Evolutionary conservation across 2,329 filamentous ascomycete species (phyloP), one percentile per base, ranked within the genome.

Genomic region (Dothistroma septosporum): DNA sequence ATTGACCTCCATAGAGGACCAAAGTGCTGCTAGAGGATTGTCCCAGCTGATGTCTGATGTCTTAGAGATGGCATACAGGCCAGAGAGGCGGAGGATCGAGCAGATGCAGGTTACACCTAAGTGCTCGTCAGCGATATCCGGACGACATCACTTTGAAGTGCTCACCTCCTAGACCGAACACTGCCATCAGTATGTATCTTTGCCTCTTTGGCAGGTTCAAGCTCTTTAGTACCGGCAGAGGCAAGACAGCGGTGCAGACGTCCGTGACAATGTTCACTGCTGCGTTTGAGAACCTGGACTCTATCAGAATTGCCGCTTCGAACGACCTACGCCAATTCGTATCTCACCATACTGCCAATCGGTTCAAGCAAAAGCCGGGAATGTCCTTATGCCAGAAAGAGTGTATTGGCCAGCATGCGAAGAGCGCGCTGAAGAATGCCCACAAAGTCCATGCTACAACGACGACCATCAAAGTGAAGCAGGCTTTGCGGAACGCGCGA

Each of bases 211-310:
- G 64, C 19, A 75, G 62, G 24, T 72, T 68, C 28, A 75, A 61
- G 0, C 59, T 63, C 8, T 66, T 68, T 14, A 75, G 58, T 4
- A 74, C 70, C 4, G 71, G 72, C 55, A 75, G 67, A 6, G 73
- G 73, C 2, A 74, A 59, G 1, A 72, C 46, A 12, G 70, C 67
- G 19, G 74, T 71, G 46, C 69, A 63, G 9, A 74, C 52, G 58
- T 75, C 73, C 11, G 71, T 73, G 9, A 69, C 50, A 55, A 75
- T 74, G 41, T 74, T 74, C 54, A 74, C 65, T 4, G 64, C 61
- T 7, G 72, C 71, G 24, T 74, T 73, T 22, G 66, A 60, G 59
- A 68, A 69, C 67, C 67, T 69, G 35, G 5, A 10, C 7, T 12
- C 14, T 4, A 12, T 53, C 50, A 35, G n/a, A 16, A 55, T 58